Base-by-base conservation (phyloP, 805 yeast species). In the Candida michaelii region DNA sequence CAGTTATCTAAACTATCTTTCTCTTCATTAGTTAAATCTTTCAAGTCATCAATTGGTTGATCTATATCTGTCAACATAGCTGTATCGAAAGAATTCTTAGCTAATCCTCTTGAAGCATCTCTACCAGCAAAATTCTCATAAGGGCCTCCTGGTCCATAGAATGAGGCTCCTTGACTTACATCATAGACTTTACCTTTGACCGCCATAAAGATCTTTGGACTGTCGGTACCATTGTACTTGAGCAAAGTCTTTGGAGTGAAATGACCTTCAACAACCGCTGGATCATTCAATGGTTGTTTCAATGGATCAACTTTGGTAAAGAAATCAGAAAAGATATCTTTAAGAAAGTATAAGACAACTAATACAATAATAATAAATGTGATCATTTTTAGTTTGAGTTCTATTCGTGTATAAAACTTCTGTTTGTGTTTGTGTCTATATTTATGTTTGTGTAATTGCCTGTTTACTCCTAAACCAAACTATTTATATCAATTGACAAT, bases 81-180 rank as follows among this genome's bases (percentile, higher is more conserved):
- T 16, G 70, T 50, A 39, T 89, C 97, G 64, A 90, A 91, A 13
- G 95, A 85, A 63, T 89, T 90, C 54, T 78, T 69, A 0, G 97
- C 97, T 43, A 91, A 74, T 0, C 97, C 98, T 50, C 98, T 73
- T 0, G 95, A 84, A 3, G 97, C 97, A 65, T 91, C 98, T 52
- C 87, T 84, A 1, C 98, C 98, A 0, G 97, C 97, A 72, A 91
- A 91, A 58, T 86, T 88, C 32, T 86, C 82, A 65, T 91, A 91
- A 0, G 97, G 96, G 0, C 97, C 97, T 23, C 91, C 87, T 5
- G 98, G 98, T 0, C 98, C 98, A 62, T 91, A 91, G 59, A 91
- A 90, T 36, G 78, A 77, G 50, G 90, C 78, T 0, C 95, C 95
- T 9, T 72, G 69, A 4, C 87, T 70, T 15, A 89, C 95, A 56